Evolutionary conservation across 139 green algal species (phyloP).

Genomic region (Chlorella sp.): DNA sequence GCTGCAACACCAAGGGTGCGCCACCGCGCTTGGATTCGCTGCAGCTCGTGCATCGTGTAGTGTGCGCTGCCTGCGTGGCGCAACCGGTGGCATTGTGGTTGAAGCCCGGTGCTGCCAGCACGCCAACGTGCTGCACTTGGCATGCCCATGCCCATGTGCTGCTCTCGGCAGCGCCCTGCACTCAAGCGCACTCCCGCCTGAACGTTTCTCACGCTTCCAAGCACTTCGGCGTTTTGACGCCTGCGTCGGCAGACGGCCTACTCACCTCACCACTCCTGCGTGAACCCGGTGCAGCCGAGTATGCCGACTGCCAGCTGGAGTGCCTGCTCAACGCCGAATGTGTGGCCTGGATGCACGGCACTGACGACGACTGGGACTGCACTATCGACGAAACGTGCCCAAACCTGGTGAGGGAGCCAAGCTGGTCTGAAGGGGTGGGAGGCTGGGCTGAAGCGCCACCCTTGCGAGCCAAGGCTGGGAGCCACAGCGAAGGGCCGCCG

Average conservation of each 20-base stretch:
- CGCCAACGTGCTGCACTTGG: too few species aligned
- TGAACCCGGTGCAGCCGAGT: neutral
- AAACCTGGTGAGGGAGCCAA: neutral
- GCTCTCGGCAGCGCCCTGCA: too few species aligned
- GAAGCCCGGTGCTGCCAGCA: too few species aligned
- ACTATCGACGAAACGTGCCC: neutral
- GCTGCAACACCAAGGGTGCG: constrained; percentile 8
- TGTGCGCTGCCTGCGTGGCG: neutral
- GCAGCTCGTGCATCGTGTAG: too few species aligned
- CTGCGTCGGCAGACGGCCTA: neutral
- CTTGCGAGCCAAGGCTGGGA: too few species aligned
- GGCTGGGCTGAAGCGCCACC: too few species aligned
- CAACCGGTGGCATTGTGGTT: too few species aligned
- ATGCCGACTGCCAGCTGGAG: neutral
- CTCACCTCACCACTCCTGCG: neutral
- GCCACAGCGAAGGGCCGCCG: too few species aligned
- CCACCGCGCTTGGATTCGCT: too few species aligned
- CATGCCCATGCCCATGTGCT: too few species aligned
- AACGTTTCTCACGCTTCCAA: too few species aligned
- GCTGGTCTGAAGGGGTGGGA: neutral
- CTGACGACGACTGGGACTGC: neutral
- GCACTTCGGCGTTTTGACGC: too few species aligned
- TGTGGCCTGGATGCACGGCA: constrained; percentile 1
- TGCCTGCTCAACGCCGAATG: neutral
- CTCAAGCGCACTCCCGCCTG: neutral